Evolutionary conservation across 2,329 filamentous ascomycete species (phyloP).

Genomic region (Penicillium frequentans): DNA sequence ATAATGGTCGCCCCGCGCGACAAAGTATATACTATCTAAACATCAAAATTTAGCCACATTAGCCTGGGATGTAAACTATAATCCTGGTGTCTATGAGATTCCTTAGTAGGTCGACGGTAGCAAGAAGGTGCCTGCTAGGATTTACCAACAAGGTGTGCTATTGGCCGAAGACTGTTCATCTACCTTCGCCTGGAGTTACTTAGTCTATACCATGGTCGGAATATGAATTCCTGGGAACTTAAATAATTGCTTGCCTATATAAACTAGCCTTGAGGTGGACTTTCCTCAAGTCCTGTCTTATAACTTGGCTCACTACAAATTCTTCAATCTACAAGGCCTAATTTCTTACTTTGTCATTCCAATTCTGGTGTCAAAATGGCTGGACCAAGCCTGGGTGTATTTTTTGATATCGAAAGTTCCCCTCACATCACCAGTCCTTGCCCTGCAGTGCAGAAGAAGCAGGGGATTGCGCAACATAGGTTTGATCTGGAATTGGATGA

Average conservation of each 20-base stretch:
- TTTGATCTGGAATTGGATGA: conserved; percentile 24
- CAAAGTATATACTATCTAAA: not conserved
- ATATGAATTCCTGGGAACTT: conserved; percentile 4
- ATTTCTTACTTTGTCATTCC: not conserved
- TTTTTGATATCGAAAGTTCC: conserved; percentile 45
- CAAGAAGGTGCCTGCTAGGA: too few relatives aligned
- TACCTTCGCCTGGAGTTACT: not conserved
- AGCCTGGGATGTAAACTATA: not conserved
- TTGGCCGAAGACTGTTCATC: too few relatives aligned
- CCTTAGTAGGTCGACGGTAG: too few relatives aligned
- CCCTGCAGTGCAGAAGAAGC: conserved; percentile 34
- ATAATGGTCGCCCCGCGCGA: not conserved
- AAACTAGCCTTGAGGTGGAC: not conserved
- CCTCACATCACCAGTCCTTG: conserved; percentile 38
- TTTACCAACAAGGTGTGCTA: too few relatives aligned
- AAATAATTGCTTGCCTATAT: not conserved
- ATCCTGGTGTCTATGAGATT: too few relatives aligned
- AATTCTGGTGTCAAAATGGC: conserved; percentile 31
- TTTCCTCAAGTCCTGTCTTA: not conserved
- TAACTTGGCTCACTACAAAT: not conserved
- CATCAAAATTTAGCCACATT: too few relatives aligned
- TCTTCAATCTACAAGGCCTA: not conserved
- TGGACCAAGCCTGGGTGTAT: conserved; percentile 35
- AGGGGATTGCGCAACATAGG: conserved; percentile 19
- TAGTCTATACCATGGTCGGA: not conserved